phyloP scores from a whole-genome alignment of 768 basidiomycete species.

The Strobilomyces confusus region DNA sequence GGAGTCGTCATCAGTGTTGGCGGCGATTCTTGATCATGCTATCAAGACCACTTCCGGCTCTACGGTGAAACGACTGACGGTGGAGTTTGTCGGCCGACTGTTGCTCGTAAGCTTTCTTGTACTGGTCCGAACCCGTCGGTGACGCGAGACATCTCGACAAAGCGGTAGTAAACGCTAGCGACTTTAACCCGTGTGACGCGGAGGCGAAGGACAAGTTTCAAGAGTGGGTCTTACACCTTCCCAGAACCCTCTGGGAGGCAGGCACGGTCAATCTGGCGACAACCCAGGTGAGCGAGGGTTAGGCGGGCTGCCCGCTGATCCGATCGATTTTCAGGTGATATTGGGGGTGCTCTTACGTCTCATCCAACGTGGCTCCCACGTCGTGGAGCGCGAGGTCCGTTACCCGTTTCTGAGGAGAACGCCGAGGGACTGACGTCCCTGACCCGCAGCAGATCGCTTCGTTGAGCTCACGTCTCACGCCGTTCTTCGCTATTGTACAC shows the following conservation, averaged over 20 bases:
- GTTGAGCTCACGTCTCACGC: slow-evolving; percentile 60
- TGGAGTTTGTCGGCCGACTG: slow-evolving; percentile 73
- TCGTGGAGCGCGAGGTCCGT: slow-evolving; percentile 45
- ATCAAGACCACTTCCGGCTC: slow-evolving; percentile 55
- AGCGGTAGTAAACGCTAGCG: slow-evolving; percentile 48
- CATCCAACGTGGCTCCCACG: slow-evolving; percentile 49
- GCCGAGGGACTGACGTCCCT: slow-evolving; percentile 12
- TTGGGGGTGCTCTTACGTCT: slow-evolving; percentile 61
- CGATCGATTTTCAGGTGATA: slow-evolving; percentile 39
- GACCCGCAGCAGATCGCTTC: slow-evolving; percentile 41
- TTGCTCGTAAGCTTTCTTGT: slow-evolving; percentile 49
- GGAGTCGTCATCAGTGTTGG: slow-evolving; percentile 33
- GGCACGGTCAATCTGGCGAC: slow-evolving; percentile 50
- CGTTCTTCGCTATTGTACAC: slow-evolving; percentile 79
- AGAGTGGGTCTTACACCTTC: slow-evolving; percentile 74
- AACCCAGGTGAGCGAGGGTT: slow-evolving; percentile 51
- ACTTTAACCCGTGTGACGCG: slow-evolving; percentile 37
- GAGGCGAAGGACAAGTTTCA: slow-evolving; percentile 35
- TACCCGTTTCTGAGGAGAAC: neutral
- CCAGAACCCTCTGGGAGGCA: slow-evolving; percentile 83
- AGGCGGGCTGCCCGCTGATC: slow-evolving; percentile 3
- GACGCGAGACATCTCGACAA: slow-evolving; percentile 50
- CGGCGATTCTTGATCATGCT: slow-evolving; percentile 65
- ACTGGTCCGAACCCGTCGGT: neutral
- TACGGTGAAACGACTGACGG: slow-evolving; percentile 57